Percentiles rank a stretch among this genome's conserved stretches.
phyloP scores from a whole-genome alignment of 306 rosid species.

The Fagus crenata region DNA sequence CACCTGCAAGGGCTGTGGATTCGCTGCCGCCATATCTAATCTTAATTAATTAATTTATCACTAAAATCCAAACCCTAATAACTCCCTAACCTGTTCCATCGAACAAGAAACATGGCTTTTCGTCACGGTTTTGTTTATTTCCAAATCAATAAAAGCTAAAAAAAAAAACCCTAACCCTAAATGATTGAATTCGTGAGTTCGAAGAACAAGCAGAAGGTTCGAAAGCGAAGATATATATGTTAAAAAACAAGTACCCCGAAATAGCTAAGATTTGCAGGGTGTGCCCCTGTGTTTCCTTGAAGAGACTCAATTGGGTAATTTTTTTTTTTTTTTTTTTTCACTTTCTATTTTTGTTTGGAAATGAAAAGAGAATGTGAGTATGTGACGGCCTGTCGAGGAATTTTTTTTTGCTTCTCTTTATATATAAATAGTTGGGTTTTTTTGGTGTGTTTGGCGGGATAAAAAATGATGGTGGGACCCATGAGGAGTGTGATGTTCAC shows the following conservation, averaged over 20 bases:
- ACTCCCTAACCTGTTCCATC: slow-evolving; percentile 38
- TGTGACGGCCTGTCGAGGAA: neutral
- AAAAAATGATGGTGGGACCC: no score
- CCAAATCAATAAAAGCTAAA: no score
- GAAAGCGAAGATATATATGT: slow-evolving; percentile 24
- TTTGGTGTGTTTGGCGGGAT: no score
- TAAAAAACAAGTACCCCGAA: slow-evolving; percentile 22
- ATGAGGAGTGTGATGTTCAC: no score
- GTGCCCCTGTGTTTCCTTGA: slow-evolving; percentile 41
- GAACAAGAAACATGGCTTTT: slow-evolving; percentile 17
- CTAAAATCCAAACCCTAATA: slow-evolving; percentile 54
- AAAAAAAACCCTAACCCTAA: slow-evolving; percentile 23
- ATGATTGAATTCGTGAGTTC: slow-evolving; percentile 12
- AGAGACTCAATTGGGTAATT: slow-evolving; percentile 40
- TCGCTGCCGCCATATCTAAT: slow-evolving; percentile 58
- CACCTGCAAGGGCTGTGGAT: slow-evolving; percentile 68
- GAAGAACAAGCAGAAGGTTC: slow-evolving; percentile 28
- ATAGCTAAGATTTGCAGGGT: slow-evolving; percentile 38
- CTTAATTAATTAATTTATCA: no score
- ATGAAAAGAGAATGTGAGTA: neutral
- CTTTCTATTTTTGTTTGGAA: no score
- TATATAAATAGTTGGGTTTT: neutral
- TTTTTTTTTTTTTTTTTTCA: neutral
- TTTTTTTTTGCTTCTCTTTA: neutral
- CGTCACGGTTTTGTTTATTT: neutral